These are phyloP conservation scores for Aspergillus hiratsukae DNA, from an alignment of 2,329 filamentous ascomycete species.

Conservation along the genomic window DNA sequence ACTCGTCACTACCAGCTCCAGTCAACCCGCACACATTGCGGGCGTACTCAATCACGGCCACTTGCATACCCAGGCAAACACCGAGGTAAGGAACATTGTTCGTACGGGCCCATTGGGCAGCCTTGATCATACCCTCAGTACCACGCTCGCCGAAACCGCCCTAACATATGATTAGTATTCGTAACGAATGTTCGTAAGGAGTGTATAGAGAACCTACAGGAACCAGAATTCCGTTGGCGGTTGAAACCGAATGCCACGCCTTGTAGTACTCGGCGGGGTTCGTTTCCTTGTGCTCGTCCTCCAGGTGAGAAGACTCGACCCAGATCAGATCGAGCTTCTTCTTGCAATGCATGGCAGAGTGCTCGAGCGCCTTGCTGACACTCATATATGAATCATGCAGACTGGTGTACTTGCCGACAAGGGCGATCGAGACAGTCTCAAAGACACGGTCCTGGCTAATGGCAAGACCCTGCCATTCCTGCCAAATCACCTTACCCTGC, in stretches of 20 bases:
- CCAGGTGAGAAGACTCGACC: slow-evolving; percentile 82
- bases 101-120: slow-evolving; percentile 80
- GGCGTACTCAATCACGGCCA: slow-evolving; percentile 85
- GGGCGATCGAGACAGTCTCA: slow-evolving; percentile 70
- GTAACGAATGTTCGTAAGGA: not conserved
- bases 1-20: slow-evolving; percentile 54
- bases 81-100: slow-evolving; percentile 79
- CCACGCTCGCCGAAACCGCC: slow-evolving; percentile 80
- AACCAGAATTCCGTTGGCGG: slow-evolving; percentile 51
- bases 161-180: not conserved
- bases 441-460: slow-evolving; percentile 61
- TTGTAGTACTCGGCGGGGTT: slow-evolving; percentile 74
- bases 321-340: slow-evolving; percentile 75
- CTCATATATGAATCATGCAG: slow-evolving; percentile 83
- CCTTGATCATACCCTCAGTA: slow-evolving; percentile 83
- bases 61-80: slow-evolving; percentile 88
- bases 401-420: slow-evolving; percentile 89
- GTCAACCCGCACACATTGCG: slow-evolving; percentile 66
- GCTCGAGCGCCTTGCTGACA: slow-evolving; percentile 82
- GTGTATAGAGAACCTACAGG: slow-evolving; percentile 35
- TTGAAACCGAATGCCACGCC: slow-evolving; percentile 76
- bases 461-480: slow-evolving; percentile 70
- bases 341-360: slow-evolving; percentile 80
- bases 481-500: slow-evolving; percentile 68
- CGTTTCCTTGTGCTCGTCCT: slow-evolving; percentile 56